Evolutionary conservation across 2,329 filamentous ascomycete species (phyloP), one percentile per base, ranked within the genome.

Genomic region (Amauroascus niger): DNA sequence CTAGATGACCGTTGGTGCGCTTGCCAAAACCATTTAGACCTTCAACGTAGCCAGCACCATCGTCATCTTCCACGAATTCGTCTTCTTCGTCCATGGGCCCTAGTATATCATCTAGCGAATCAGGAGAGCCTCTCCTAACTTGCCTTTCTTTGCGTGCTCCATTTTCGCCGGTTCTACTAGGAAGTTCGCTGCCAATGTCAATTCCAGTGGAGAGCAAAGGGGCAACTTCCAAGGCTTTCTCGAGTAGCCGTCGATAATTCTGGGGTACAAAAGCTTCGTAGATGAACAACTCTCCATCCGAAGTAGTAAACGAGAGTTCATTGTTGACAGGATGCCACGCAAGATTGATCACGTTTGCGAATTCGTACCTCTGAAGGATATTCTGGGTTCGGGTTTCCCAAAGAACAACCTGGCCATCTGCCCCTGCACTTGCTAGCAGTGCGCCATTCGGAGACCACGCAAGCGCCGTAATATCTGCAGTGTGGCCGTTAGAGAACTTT

Each of bases 371-470:
- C 55, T 86, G 83, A 53, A 97, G 71, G 32, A 95, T 78, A 49
- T 81, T 87, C 69, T 96, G 91, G 1, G 87, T 88, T 68, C 86
- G 89, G 1, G 87, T 85, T 64, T 96, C 88, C 93, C 94, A 98
- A 2, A 98, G 74, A 45, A 75, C 56, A 43, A 75, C 66, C 55
- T 71, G 64, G 18, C 78, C 73, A 58, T 74, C 71, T 32, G 74
- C 69, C n/a, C 74, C 76, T 3, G 79, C 76, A 16, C 76, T 80
- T 14, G 83, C 88, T 20, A 98, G 76, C 63, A 98, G 76, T 1
- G 90, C 87, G 37, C 93, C 93, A 65, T 98, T 98, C 1, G 89
- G 88, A 13, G 91, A 95, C 93, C 93, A 98, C 33, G 87, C 83
- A 33, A 94, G 72, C 1, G 90, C 86, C 0, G 88, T 95, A 55